A percentile compares a stretch with the other conserved stretches of the same genome.
phyloP scores from a whole-genome alignment of 257 asterid species.

The Solanum rostratum region DNA sequence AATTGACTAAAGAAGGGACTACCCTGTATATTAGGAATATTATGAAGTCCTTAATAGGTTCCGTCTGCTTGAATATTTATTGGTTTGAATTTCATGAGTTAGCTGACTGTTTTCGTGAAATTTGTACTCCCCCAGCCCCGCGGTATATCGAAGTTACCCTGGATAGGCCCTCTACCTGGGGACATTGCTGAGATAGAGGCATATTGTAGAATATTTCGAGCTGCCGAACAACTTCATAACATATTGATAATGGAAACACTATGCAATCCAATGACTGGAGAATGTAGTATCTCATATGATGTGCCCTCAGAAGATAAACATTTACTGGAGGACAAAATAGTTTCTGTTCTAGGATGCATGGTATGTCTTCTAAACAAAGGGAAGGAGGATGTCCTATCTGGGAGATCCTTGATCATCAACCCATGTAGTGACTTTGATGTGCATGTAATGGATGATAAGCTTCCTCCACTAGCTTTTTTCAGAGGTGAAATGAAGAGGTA shows the following conservation, averaged over 20 bases:
- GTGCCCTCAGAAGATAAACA: constrained; percentile 74
- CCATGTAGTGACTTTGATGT: constrained; percentile 49
- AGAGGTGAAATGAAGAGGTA: constrained; percentile 97
- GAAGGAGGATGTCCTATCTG: constrained; percentile 75
- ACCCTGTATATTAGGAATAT: background rate
- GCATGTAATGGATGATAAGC: constrained; percentile 42
- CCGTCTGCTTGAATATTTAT: background rate
- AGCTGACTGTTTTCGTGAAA: constrained; percentile 17
- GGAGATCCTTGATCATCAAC: constrained; percentile 55
- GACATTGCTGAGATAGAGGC: constrained; percentile 98
- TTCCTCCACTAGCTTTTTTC: constrained; percentile 84
- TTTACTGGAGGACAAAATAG: constrained; percentile 75
- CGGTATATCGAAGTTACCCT: constrained; percentile 45
- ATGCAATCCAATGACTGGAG: constrained; percentile 90
- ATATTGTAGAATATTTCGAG: constrained; percentile 89
- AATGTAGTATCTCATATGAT: constrained; percentile 78
- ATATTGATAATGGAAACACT: constrained; percentile 80
- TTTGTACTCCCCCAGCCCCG: constrained; percentile 33
- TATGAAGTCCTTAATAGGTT: background rate
- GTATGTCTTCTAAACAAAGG: constrained; percentile 87
- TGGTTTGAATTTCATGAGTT: background rate
- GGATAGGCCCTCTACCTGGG: constrained; percentile 96
- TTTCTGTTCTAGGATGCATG: constrained; percentile 97
- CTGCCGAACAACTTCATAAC: constrained; percentile 80
- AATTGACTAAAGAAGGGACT: background rate